Evolutionary conservation across 2,329 filamentous ascomycete genomes (phyloP).

Genomic region (Clathrospora elynae): DNA sequence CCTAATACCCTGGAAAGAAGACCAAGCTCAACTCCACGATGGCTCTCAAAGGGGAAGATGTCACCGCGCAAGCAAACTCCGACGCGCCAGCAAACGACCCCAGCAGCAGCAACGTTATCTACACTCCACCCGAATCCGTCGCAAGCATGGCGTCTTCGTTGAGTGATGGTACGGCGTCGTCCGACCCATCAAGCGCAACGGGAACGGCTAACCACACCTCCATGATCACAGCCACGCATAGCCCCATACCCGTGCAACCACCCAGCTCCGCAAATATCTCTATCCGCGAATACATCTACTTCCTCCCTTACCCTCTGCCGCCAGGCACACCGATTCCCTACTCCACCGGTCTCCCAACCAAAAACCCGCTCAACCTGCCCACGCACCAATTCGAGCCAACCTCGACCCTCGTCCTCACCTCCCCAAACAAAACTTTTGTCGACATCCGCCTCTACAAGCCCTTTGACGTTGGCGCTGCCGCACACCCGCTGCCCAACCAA

Average conservation of each 20-base stretch:
- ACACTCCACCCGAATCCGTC: constrained; percentile 8
- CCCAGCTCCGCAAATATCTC: constrained; percentile 54
- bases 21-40: constrained; percentile 5
- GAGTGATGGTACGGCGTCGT: background rate
- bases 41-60: background rate
- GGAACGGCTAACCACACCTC: constrained; percentile 5
- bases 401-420: constrained; percentile 68
- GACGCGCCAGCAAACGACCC: background rate
- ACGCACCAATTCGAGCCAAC: constrained; percentile 59
- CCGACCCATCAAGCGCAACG: background rate
- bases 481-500: constrained; percentile 26
- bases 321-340: constrained; percentile 34
- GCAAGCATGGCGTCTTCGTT: constrained; percentile 5
- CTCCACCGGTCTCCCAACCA: constrained; percentile 29
- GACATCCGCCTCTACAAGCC: constrained; percentile 62
- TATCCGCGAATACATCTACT: constrained; percentile 63
- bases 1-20: background rate
- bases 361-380: constrained; percentile 34
- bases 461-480: background rate
- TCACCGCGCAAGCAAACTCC: background rate
- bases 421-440: constrained; percentile 62
- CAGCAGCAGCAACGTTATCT: constrained; percentile 7
- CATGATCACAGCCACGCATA: constrained; percentile 6
- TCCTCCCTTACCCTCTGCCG: constrained; percentile 53
- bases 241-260: background rate